Evolutionary conservation across 2,329 filamentous ascomycete species (phyloP).

Genomic region (Colletotrichum costaricense): DNA sequence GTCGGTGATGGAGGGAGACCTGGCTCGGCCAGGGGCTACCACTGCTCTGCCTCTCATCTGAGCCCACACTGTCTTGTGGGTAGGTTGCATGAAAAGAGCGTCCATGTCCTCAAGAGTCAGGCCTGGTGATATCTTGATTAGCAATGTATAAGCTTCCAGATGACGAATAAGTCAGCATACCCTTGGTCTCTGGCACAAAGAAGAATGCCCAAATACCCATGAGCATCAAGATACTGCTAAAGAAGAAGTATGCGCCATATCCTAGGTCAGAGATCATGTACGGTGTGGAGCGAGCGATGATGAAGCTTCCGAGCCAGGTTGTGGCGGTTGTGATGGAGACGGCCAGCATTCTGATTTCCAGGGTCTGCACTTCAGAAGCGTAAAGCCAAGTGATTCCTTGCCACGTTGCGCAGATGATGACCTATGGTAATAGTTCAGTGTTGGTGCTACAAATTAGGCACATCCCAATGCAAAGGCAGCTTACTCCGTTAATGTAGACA

Average conservation of each 20-base stretch:
- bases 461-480: background rate
- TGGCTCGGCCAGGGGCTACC: constrained; percentile 9
- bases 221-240: constrained; percentile 57
- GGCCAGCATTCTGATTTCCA: constrained; percentile 49
- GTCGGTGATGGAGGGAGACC: constrained; percentile 25
- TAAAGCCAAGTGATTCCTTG: constrained; percentile 58
- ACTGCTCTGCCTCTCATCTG: constrained; percentile 36
- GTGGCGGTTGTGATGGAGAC: constrained; percentile 48
- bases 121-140: constrained; percentile 31
- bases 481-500: constrained; percentile 54
- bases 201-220: constrained; percentile 60
- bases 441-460: rapidly evolving
- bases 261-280: constrained; percentile 54
- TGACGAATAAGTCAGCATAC: constrained; percentile 35
- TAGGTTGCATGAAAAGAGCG: constrained; percentile 43
- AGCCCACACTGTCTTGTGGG: constrained; percentile 46
- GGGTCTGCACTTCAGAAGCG: constrained; percentile 59
- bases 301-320: constrained; percentile 53
- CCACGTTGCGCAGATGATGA: constrained; percentile 53
- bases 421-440: background rate
- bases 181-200: constrained; percentile 64
- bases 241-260: constrained; percentile 66
- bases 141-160: background rate
- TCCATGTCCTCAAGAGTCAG: constrained; percentile 62
- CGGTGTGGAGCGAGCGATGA: constrained; percentile 52